Percentiles rank a stretch among this genome's conserved stretches.
phyloP scores from a whole-genome alignment of 2,329 filamentous ascomycete species.

The Dactylellina drechsleri region DNA sequence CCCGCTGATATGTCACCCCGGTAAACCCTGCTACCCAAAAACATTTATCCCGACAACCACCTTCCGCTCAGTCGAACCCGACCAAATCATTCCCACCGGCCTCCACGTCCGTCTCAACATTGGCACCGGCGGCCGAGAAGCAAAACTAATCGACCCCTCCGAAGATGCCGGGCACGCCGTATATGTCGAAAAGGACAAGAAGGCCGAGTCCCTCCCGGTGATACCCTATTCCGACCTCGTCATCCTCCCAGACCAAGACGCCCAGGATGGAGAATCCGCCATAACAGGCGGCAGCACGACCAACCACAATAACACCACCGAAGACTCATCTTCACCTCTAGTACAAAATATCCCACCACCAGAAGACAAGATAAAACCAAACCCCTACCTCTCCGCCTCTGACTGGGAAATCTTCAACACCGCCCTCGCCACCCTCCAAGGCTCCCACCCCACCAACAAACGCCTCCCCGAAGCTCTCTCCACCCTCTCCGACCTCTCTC shows the following conservation, averaged over 20 bases:
- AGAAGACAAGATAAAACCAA: constrained; percentile 65
- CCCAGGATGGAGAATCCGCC: constrained; percentile 47
- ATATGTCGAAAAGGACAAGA: constrained; percentile 41
- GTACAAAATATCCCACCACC: constrained; percentile 36
- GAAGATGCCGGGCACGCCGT: constrained; percentile 62
- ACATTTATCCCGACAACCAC: constrained; percentile 73
- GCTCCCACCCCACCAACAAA: constrained; percentile 57
- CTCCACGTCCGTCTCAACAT: constrained; percentile 75
- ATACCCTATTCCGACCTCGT: constrained; percentile 65
- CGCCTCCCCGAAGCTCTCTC: constrained; percentile 62
- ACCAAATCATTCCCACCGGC: constrained; percentile 73
- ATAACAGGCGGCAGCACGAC: constrained; percentile 26
- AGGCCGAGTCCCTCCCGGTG: constrained; percentile 50
- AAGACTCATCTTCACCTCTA: constrained; percentile 35
- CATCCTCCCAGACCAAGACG: constrained; percentile 65
- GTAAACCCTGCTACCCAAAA: constrained; percentile 72
- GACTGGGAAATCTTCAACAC: constrained; percentile 65
- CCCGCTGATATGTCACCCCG: constrained; percentile 71
- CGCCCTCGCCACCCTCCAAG: constrained; percentile 67
- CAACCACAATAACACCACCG: constrained; percentile 41
- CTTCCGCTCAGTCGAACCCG: constrained; percentile 72
- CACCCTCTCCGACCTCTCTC: constrained; percentile 71
- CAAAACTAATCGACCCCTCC: constrained; percentile 71
- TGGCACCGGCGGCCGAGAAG: constrained; percentile 72
- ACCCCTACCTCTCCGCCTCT: constrained; percentile 57